Conservation (phyloP, 495 filamentous ascomycete genomes). For the Bacidia rubella region DNA sequence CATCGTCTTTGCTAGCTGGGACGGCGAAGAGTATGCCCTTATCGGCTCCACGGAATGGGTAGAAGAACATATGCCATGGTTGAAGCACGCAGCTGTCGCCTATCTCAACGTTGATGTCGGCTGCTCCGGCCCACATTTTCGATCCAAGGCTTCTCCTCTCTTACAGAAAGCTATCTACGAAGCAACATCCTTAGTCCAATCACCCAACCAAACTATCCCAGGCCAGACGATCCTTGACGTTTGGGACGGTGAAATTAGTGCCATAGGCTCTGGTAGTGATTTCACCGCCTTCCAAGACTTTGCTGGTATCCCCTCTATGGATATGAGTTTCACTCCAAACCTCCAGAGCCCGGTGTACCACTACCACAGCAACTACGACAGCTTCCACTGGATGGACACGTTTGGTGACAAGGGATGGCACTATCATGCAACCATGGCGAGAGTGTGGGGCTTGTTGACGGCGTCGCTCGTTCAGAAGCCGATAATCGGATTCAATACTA, state of each 20-base stretch:
- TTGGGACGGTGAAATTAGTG: constrained; percentile 46
- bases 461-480: constrained; percentile 35
- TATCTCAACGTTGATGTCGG: constrained; percentile 64
- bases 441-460: constrained; percentile 40
- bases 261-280: constrained; percentile 59
- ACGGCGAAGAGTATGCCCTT: constrained; percentile 61
- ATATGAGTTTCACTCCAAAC: constrained; percentile 41
- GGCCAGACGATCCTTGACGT: constrained; percentile 54
- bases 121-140: constrained; percentile 36
- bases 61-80: constrained; percentile 75
- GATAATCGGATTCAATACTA: constrained; percentile 33
- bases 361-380: constrained; percentile 70
- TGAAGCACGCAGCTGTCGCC: constrained; percentile 56
- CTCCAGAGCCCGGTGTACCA: constrained; percentile 48
- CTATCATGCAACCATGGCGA: constrained; percentile 47
- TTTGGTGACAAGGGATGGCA: constrained; percentile 49
- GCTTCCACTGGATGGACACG: constrained; percentile 60
- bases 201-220: constrained; percentile 56
- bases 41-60: constrained; percentile 66
- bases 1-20: constrained; percentile 62
- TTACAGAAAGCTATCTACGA: constrained; percentile 64
- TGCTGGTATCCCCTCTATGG: constrained; percentile 51
- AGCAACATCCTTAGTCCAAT: constrained; percentile 53
- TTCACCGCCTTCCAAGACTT: constrained; percentile 67
- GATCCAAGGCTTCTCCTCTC: constrained; percentile 48